Evolutionary conservation across 108 stramenopile genomes (phyloP).

Genomic region (Nitzschia palea): DNA sequence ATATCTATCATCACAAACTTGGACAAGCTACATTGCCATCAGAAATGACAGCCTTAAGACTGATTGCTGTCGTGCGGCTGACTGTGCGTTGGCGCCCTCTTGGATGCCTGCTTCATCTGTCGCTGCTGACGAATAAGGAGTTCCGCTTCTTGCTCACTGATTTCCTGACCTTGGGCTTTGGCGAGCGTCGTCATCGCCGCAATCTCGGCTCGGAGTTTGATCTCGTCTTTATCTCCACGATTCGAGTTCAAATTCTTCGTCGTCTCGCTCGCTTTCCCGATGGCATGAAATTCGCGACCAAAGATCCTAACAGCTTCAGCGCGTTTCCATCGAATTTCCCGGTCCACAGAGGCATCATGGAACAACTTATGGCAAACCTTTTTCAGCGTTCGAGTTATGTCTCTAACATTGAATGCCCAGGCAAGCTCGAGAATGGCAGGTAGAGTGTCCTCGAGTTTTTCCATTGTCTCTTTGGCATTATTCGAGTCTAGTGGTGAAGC

Average conservation of each 20-base stretch:
- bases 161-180: constrained; percentile 90
- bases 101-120: constrained; percentile 29
- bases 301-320: constrained; percentile 73
- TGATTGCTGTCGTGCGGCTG: no score
- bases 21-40: no score
- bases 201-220: constrained; percentile 81
- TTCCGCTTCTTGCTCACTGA: constrained; percentile 76
- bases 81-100: no score
- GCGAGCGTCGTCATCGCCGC: constrained; percentile 89
- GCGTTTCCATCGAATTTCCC: constrained; percentile 51
- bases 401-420: constrained; percentile 85
- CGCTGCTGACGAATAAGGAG: constrained; percentile 76
- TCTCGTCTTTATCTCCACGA: constrained; percentile 39
- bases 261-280: constrained; percentile 57
- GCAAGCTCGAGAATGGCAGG: constrained; percentile 82
- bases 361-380: constrained; percentile 78
- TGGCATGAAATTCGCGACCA: constrained; percentile 67
- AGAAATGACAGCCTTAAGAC: no score
- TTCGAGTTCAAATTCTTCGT: constrained; percentile 10
- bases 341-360: constrained; percentile 58
- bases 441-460: constrained; percentile 81
- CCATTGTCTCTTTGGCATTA: constrained; percentile 64
- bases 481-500: constrained; percentile 36
- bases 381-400: constrained; percentile 77
- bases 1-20: no score